A percentile compares a stretch with the other conserved stretches of the same genome.
Conservation (phyloP, 1,139 yeast genomes). For the Taphrina flavorubra region DNA sequence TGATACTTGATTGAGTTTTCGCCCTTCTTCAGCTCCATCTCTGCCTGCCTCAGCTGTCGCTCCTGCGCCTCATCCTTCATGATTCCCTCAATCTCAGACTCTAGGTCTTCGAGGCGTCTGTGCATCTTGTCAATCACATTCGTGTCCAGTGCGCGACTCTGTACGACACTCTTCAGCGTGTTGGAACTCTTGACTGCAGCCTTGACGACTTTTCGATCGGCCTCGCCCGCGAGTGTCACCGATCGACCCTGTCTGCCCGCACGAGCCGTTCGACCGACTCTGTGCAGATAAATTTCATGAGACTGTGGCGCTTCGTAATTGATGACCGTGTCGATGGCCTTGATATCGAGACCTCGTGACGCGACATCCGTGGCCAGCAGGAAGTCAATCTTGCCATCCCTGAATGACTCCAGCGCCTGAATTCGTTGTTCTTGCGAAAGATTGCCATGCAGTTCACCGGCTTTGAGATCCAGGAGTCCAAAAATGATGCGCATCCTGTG, state of each 20-base stretch:
- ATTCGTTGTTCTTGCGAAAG: constrained; percentile 94
- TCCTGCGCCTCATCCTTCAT: constrained; percentile 86
- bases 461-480: constrained; percentile 84
- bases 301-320: constrained; percentile 96
- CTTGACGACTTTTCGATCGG: constrained; percentile 87
- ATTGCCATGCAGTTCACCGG: constrained; percentile 93
- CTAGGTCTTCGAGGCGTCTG: constrained; percentile 64
- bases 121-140: constrained; percentile 72
- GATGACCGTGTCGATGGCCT: constrained; percentile 90
- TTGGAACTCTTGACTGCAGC: constrained; percentile 76
- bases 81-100: constrained; percentile 71
- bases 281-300: constrained; percentile 87
- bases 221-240: constrained; percentile 91
- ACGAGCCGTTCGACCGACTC: constrained; percentile 99
- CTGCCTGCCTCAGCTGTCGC: constrained; percentile 71
- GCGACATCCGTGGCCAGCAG: constrained; percentile 96
- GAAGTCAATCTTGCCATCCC: constrained; percentile 79
- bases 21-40: constrained; percentile 86
- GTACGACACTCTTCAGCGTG: constrained; percentile 57
- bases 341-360: constrained; percentile 98
- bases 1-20: constrained; percentile 79
- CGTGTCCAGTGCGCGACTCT: constrained; percentile 91
- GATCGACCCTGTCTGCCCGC: constrained; percentile 97
- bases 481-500: constrained; percentile 82
- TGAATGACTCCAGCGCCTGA: constrained; percentile 79